Evolutionary conservation across 495 filamentous ascomycete species (phyloP), one percentile per base, ranked within the genome.

Genomic region (Aspergillus panamensis): DNA sequence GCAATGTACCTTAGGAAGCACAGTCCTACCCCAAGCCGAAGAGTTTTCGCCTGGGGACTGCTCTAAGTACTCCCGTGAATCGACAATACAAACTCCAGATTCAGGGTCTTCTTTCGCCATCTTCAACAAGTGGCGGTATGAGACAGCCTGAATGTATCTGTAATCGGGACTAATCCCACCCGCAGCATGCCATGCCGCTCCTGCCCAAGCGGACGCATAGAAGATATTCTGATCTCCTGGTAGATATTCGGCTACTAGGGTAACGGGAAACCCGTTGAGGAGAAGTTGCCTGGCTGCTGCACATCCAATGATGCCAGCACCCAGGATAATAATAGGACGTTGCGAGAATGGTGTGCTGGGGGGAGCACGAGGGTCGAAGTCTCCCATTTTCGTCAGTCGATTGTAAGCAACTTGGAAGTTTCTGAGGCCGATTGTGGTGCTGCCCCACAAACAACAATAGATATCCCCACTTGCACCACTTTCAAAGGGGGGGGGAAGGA

Each of bases 181-280:
- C 1, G 75, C 75, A 3, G 75, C 69, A 62, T 77, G 75, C 75
- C 75, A 77, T 51, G 73, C 75, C 14, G 73, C 75, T 14, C 75
- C 75, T 14, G 75, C 75, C 75, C 75, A 77, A 12, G 75, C 75
- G 7, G 75, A 77, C 19, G 75, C 73, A 58, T 77, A 77, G 31
- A 66, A 58, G n/a, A 75, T 71, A 43, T 66, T 64, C 53, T 75
- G 66, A 48, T 77, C 73, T 17, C 75, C 75, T 0, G 75, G 75
- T 5, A 77, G 61, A 57, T 69, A 75, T 53, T 77, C 75, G 8
- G 72, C 75, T 8, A 77, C 71, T 50, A 77, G 25, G 7, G 66
- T 62, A 2, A 77, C 73, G 3, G 68, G 60, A 53, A 77, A 76
- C 0, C 75, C 75, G n/a, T 63, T 63, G 10, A 63, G 62, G 1